phyloP scores from a whole-genome alignment of 2,329 filamentous ascomycete species.

The Hymenoscyphus repandus region DNA sequence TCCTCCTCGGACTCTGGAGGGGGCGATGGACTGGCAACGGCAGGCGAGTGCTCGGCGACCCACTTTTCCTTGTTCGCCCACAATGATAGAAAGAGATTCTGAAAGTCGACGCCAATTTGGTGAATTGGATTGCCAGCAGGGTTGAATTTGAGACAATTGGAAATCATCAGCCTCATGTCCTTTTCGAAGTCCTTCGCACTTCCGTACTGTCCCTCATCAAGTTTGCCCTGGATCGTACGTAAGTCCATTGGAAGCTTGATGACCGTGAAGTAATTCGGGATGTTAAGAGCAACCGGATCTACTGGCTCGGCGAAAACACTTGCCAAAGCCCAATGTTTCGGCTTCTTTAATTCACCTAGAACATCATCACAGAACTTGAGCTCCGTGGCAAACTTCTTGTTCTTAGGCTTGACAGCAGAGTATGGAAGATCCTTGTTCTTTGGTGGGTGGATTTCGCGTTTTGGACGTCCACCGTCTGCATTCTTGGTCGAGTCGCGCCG shows the following conservation, averaged over 20 bases:
- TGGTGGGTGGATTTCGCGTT: constrained; percentile 88
- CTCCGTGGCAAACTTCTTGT: constrained; percentile 83
- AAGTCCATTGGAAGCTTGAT: constrained; percentile 98
- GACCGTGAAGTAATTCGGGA: constrained; percentile 86
- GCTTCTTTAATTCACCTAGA: constrained; percentile 69
- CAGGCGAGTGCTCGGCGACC: constrained; percentile 68
- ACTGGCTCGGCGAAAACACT: constrained; percentile 78
- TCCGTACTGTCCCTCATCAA: constrained; percentile 73
- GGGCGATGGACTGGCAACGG: constrained; percentile 56
- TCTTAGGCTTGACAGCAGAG: constrained; percentile 71
- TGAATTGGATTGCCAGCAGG: constrained; percentile 71
- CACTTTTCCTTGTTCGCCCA: constrained; percentile 78
- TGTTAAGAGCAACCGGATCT: constrained; percentile 88
- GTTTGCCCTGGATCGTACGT: constrained; percentile 70
- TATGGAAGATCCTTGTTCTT: constrained; percentile 91
- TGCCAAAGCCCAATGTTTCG: constrained; percentile 63
- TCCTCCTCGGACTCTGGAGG: constrained; percentile 70
- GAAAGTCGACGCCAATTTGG: constrained; percentile 63
- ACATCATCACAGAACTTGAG: constrained; percentile 85
- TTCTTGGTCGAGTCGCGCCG: constrained; percentile 76
- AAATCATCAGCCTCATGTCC: constrained; percentile 77
- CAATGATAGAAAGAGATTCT: constrained; percentile 68
- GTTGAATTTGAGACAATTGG: constrained; percentile 93
- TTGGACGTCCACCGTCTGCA: constrained; percentile 76
- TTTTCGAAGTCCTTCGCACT: constrained; percentile 80